Evolutionary conservation across 1,284 basidiomycete genomes (phyloP).

Genomic region (Peniophora sp.): DNA sequence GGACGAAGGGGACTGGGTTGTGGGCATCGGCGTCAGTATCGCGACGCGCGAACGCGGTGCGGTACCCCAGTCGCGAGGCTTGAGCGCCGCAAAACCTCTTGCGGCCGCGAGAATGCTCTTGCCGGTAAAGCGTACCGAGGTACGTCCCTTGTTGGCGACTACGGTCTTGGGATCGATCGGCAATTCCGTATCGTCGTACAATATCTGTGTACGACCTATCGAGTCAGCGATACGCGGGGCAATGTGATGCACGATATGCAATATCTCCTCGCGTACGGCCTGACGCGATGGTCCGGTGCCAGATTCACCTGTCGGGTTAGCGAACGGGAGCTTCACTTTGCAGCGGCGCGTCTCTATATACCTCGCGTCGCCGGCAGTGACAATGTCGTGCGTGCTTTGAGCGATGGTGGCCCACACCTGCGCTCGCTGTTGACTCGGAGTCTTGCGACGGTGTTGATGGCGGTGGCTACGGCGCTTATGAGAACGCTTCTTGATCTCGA

Average conservation of each 20-base stretch:
- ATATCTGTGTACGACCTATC: conserved; percentile 24
- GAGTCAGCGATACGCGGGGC: conserved; percentile 28
- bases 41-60: conserved; percentile 23
- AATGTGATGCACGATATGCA: conserved; percentile 27
- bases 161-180: neutral
- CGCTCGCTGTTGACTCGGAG: no score
- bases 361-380: conserved; percentile 37
- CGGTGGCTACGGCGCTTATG: neutral
- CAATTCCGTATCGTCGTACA: neutral
- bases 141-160: neutral
- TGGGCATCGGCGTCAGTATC: conserved; percentile 36
- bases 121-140: neutral
- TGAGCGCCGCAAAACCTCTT: conserved; percentile 2
- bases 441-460: neutral
- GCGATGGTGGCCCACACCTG: conserved; percentile 24
- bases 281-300: neutral
- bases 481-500: neutral
- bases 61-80: conserved; percentile 10
- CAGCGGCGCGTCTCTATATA: conserved; percentile 30
- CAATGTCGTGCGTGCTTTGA: conserved; percentile 30
- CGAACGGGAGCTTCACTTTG: conserved; percentile 12
- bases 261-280: neutral
- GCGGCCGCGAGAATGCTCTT: conserved; percentile 7
- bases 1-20: conserved; percentile 37
- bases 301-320: conserved; percentile 7